Percentiles rank a stretch among this genome's conserved stretches.
These are phyloP conservation scores for Cephalotrichum gorgonifer DNA, from an alignment of 2,329 filamentous ascomycete genomes.

Conservation along the genomic window DNA sequence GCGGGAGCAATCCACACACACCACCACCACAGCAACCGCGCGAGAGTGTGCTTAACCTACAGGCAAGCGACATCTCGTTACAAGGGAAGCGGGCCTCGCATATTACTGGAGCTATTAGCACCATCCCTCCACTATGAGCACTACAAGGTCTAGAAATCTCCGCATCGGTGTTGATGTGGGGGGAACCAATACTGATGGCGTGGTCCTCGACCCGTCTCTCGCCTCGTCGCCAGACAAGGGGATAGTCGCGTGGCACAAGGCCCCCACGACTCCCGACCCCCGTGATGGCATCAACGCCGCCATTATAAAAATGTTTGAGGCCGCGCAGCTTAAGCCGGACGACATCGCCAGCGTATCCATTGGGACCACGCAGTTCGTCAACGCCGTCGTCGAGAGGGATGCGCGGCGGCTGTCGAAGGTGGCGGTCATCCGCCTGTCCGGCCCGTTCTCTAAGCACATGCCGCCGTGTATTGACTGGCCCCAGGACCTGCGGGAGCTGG, in stretches of 20 bases:
- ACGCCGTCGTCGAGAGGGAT: constrained; percentile 46
- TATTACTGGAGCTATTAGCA: not conserved
- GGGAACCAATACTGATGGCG: constrained; percentile 43
- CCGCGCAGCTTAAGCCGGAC: constrained; percentile 18
- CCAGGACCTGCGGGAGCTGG: constrained; percentile 31
- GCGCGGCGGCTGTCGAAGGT: constrained; percentile 34
- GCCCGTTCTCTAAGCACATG: constrained; percentile 36
- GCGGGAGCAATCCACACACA: not conserved
- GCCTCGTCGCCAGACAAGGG: constrained; percentile 24
- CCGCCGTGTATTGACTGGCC: constrained; percentile 45
- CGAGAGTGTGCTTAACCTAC: too few species aligned
- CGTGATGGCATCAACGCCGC: constrained; percentile 33
- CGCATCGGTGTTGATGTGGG: constrained; percentile 36
- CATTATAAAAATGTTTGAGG: constrained; percentile 30
- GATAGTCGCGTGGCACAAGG: constrained; percentile 41
- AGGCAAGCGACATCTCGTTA: too few species aligned
- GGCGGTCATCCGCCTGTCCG: constrained; percentile 43
- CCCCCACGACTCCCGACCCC: constrained; percentile 35
- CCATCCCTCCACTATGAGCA: not conserved
- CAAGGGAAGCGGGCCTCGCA: too few species aligned
- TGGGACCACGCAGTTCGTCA: constrained; percentile 49
- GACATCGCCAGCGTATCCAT: constrained; percentile 39
- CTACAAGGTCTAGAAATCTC: constrained; percentile 12
- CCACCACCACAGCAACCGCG: too few species aligned
- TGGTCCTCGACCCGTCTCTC: constrained; percentile 32